phyloP scores from a whole-genome alignment of 805 yeast species.

The Helenozyma baotianmanensis region DNA sequence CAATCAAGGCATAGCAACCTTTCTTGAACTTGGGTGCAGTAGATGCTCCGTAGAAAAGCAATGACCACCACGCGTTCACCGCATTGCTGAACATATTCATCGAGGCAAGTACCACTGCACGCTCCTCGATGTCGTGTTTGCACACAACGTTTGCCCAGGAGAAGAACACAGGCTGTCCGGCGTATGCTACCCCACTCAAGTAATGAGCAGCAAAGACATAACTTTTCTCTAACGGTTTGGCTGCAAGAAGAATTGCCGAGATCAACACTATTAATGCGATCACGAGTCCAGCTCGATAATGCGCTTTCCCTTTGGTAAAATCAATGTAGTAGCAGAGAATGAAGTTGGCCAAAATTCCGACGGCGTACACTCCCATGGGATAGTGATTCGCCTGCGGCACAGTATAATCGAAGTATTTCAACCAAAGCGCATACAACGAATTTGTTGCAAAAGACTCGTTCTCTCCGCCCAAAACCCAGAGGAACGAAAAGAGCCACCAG shows the following conservation, averaged over 20 bases:
- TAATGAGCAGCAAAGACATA: constrained; percentile 52
- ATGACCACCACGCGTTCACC: constrained; percentile 62
- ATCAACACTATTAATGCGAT: constrained; percentile 40
- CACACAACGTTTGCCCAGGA: constrained; percentile 64
- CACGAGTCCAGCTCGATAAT: constrained; percentile 48
- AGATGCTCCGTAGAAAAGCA: constrained; percentile 48
- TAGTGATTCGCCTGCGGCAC: constrained; percentile 44
- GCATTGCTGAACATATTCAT: constrained; percentile 64
- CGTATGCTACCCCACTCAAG: constrained; percentile 49
- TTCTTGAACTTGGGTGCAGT: constrained; percentile 47
- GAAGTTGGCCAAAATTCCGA: constrained; percentile 46
- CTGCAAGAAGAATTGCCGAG: constrained; percentile 44
- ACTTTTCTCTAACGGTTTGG: constrained; percentile 33
- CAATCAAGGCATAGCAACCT: constrained; percentile 56
- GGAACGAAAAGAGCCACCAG: constrained; percentile 49
- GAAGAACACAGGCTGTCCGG: constrained; percentile 58
- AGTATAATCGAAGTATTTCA: constrained; percentile 37
- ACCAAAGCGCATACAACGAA: constrained; percentile 46
- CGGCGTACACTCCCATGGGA: constrained; percentile 53
- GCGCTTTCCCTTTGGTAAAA: constrained; percentile 24
- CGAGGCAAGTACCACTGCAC: constrained; percentile 60
- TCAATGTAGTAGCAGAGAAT: constrained; percentile 42
- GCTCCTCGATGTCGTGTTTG: constrained; percentile 54
- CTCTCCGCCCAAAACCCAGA: constrained; percentile 51
- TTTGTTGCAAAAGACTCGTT: constrained; percentile 44